A percentile compares a stretch with the other conserved stretches of the same genome.
phyloP scores from a whole-genome alignment of 2,329 filamentous ascomycete species.

The Elsinoe batatas region DNA sequence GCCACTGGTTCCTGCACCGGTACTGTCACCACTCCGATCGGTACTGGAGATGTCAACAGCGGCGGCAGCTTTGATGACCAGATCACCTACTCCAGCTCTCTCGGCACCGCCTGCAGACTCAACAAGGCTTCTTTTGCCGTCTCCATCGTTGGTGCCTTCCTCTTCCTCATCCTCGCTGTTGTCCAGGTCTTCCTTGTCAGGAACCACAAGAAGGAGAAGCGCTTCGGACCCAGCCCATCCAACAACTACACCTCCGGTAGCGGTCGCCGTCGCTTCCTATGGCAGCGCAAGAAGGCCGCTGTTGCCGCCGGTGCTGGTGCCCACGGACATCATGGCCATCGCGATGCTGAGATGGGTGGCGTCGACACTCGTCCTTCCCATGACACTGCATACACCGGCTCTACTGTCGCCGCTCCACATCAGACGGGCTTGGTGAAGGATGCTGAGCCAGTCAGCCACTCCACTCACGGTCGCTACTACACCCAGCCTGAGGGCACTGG shows the following conservation, averaged over 20 bases:
- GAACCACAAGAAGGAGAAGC: slow-evolving; percentile 65
- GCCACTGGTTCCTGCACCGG: slow-evolving; percentile 59
- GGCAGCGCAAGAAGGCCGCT: slow-evolving; percentile 33
- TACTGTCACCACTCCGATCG: slow-evolving; percentile 57
- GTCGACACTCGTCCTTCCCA: slow-evolving; percentile 35
- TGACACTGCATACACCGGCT: slow-evolving; percentile 43
- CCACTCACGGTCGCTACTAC: slow-evolving; percentile 35
- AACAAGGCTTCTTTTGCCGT: slow-evolving; percentile 71
- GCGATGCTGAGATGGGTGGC: slow-evolving; percentile 11
- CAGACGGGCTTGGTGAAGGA: slow-evolving; percentile 23
- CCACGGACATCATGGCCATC: slow-evolving; percentile 19
- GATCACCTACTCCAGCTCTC: slow-evolving; percentile 36
- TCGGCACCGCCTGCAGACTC: slow-evolving; percentile 59
- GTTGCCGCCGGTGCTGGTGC: slow-evolving; percentile 22
- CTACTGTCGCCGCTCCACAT: slow-evolving; percentile 34
- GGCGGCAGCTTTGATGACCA: slow-evolving; percentile 38
- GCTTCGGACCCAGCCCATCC: slow-evolving; percentile 54
- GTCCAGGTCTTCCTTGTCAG: slow-evolving; percentile 59
- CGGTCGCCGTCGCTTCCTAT: slow-evolving; percentile 33
- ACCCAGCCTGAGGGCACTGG: slow-evolving; percentile 34
- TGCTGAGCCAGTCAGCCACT: slow-evolving; percentile 18
- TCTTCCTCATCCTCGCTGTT: slow-evolving; percentile 64
- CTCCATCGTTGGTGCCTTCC: slow-evolving; percentile 65
- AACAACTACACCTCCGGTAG: slow-evolving; percentile 60
- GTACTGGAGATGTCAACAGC: slow-evolving; percentile 47